A percentile compares a stretch with the other conserved stretches of the same genome.
These are phyloP conservation scores for Phlegmacium glaucopus DNA, from an alignment of 768 basidiomycete species.

Conservation along the genomic window DNA sequence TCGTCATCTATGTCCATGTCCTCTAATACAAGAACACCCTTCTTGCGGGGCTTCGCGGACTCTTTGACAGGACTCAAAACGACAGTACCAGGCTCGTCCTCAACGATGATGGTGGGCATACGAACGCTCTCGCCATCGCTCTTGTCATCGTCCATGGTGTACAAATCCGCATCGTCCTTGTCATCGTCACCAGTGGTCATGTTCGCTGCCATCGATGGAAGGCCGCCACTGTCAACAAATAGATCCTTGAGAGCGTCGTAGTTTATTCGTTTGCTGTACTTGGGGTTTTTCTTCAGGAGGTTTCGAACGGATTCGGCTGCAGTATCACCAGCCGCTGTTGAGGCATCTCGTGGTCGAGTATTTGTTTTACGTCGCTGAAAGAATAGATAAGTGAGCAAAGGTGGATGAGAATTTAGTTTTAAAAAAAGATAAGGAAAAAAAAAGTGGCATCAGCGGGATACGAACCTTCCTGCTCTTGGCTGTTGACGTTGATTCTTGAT, in stretches of 20 bases:
- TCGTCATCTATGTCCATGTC: constrained; percentile 38
- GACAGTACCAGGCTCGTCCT: constrained; percentile 42
- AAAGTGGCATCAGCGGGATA: constrained; percentile 39
- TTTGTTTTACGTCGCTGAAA: constrained; percentile 64
- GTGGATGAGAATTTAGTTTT: constrained; percentile 1
- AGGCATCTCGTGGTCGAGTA: constrained; percentile 66
- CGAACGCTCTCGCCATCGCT: constrained; percentile 32
- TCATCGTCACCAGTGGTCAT: constrained; percentile 37
- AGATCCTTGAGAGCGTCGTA: constrained; percentile 85
- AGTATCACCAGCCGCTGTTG: constrained; percentile 64
- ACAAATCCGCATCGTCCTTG: constrained; percentile 41
- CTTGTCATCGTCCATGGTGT: constrained; percentile 39
- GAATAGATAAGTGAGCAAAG: constrained; percentile 5
- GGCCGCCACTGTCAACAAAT: constrained; percentile 49
- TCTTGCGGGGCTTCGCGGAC: constrained; percentile 16
- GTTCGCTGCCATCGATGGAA: constrained; percentile 22
- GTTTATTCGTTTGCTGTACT: constrained; percentile 91
- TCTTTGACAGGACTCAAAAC: constrained; percentile 19
- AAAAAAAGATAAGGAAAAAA: constrained; percentile 14
- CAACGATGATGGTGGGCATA: constrained; percentile 37
- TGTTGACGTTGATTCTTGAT: constrained; percentile 42
- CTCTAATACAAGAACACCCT: constrained; percentile 15
- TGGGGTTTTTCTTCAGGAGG: constrained; percentile 80
- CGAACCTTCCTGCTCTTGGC: constrained; percentile 79
- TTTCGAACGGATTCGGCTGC: constrained; percentile 76